A percentile compares a stretch with the other conserved stretches of the same genome.
phyloP scores from a whole-genome alignment of 2,329 filamentous ascomycete genomes.

The Aspergillus sclerotialis region DNA sequence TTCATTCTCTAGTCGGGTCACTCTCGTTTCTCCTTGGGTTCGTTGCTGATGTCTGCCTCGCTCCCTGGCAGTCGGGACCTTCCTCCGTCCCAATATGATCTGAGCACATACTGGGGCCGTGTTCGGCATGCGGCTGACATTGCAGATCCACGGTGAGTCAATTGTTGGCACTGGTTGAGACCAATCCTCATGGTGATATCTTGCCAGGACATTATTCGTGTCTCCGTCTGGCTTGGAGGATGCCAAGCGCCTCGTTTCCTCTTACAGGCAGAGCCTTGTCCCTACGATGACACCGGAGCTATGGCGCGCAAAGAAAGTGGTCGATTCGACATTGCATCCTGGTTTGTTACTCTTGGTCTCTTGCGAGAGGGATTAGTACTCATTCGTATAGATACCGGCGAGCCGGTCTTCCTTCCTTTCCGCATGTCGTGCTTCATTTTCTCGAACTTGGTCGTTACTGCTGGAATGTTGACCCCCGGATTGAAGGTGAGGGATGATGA shows the following conservation, averaged over 20 bases:
- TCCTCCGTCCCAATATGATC: slow-evolving; percentile 84
- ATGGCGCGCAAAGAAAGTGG: slow-evolving; percentile 94
- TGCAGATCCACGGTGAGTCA: slow-evolving; percentile 85
- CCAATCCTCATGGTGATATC: background rate
- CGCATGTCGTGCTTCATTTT: slow-evolving; percentile 95
- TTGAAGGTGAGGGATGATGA: slow-evolving; percentile 57
- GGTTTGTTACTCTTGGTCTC: slow-evolving; percentile 49
- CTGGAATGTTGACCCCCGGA: slow-evolving; percentile 91
- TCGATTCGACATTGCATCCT: slow-evolving; percentile 92
- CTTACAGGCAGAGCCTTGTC: slow-evolving; percentile 80
- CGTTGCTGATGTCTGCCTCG: slow-evolving; percentile 50
- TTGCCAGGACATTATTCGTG: slow-evolving; percentile 72
- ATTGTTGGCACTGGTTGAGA: background rate
- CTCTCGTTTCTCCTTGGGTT: slow-evolving; percentile 6
- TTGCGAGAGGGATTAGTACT: background rate
- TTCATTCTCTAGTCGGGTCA: slow-evolving; percentile 6
- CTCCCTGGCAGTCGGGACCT: slow-evolving; percentile 67
- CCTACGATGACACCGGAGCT: slow-evolving; percentile 78
- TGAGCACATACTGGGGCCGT: slow-evolving; percentile 89
- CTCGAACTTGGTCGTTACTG: slow-evolving; percentile 89
- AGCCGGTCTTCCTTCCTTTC: slow-evolving; percentile 88
- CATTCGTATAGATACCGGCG: slow-evolving; percentile 67
- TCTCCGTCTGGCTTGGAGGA: slow-evolving; percentile 70
- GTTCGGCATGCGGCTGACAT: slow-evolving; percentile 84
- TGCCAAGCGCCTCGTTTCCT: slow-evolving; percentile 72